phyloP scores from a whole-genome alignment of 306 rosid species.

The Prunus mongolica region DNA sequence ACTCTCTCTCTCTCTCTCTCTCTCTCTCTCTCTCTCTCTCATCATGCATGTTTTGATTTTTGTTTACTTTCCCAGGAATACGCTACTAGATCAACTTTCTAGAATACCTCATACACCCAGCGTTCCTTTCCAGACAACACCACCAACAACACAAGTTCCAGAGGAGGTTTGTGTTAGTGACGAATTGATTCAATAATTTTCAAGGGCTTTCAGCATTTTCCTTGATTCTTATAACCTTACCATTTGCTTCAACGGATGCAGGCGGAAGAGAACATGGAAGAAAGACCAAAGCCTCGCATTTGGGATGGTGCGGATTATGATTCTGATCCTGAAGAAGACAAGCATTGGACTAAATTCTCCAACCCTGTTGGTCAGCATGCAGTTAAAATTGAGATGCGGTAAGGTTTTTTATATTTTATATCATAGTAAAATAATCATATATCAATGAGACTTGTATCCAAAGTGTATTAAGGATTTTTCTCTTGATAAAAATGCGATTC shows the following conservation, averaged over 20 bases:
- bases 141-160: slow-evolving; percentile 52
- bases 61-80: slow-evolving; percentile 31
- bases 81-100: slow-evolving; percentile 68
- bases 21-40: background rate
- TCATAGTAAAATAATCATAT: background rate
- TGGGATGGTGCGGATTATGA: slow-evolving; percentile 83
- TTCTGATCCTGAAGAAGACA: slow-evolving; percentile 63
- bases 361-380: slow-evolving; percentile 1
- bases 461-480: background rate
- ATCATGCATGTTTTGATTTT: background rate
- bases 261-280: slow-evolving; percentile 71
- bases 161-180: slow-evolving; percentile 53
- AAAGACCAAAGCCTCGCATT: slow-evolving; percentile 68
- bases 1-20: background rate
- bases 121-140: slow-evolving; percentile 72
- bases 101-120: slow-evolving; percentile 77
- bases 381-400: slow-evolving; percentile 35
- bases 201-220: slow-evolving; percentile 4
- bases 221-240: slow-evolving; percentile 21
- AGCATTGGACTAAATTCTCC: slow-evolving; percentile 23
- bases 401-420: slow-evolving; percentile 9
- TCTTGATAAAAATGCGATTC: background rate
- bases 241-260: slow-evolving; percentile 25
- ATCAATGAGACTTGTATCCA: background rate
- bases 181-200: background rate